A percentile compares a stretch with the other conserved stretches of the same genome.
Conservation (phyloP, 1,284 basidiomycete species). For the Anthracocystis panici-leucophaei region DNA sequence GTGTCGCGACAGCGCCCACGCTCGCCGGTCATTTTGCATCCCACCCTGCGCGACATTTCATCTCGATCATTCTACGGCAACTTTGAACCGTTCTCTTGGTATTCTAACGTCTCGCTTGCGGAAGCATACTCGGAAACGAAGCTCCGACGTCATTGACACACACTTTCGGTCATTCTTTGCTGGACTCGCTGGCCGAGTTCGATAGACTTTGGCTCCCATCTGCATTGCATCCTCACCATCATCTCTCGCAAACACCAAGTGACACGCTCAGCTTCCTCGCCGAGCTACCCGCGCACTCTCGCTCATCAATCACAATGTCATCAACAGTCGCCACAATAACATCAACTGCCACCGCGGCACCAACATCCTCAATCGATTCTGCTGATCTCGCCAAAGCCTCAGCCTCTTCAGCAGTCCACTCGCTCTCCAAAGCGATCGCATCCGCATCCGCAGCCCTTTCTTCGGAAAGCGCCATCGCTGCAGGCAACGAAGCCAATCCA, state of each 20-base stretch:
- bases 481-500: slow-evolving; percentile 55
- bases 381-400: slow-evolving; percentile 45
- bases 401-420: slow-evolving; percentile 51
- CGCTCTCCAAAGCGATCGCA: slow-evolving; percentile 54
- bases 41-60: slow-evolving; percentile 36
- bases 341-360: slow-evolving; percentile 15
- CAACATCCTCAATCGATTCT: slow-evolving; percentile 28
- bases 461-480: slow-evolving; percentile 53
- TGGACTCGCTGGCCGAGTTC: slow-evolving; percentile 24
- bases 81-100: not conserved
- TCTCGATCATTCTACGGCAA: slow-evolving; percentile 6
- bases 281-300: slow-evolving; percentile 6
- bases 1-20: not conserved
- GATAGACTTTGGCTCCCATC: not conserved
- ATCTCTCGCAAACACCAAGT: not conserved
- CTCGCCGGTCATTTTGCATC: not conserved
- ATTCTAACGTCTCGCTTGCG: not conserved
- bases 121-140: not conserved
- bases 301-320: slow-evolving; percentile 22
- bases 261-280: not conserved
- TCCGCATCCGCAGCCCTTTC: slow-evolving; percentile 59
- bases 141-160: not conserved
- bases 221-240: not conserved
- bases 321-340: slow-evolving; percentile 39
- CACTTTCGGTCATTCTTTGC: not conserved